These are phyloP conservation scores for Elongisporangium anandrum DNA, from an alignment of 352 stramenopile genomes.

Conservation along the genomic window DNA sequence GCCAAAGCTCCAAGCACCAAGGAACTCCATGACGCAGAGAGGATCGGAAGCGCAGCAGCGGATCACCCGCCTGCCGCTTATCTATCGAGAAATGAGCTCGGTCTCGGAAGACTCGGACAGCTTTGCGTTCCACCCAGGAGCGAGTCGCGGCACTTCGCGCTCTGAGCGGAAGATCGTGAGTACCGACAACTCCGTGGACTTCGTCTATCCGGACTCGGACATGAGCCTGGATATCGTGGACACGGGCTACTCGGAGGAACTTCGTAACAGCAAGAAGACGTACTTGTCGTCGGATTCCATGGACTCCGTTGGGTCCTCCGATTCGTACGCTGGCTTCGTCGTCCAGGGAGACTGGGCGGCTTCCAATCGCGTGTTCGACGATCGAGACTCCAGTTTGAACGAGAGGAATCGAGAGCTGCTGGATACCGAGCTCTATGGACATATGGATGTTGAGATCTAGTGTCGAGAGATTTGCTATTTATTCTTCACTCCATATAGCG, in stretches of 20 bases:
- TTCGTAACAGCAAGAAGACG: background rate
- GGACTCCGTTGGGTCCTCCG: slow-evolving; percentile 5
- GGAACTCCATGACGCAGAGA: background rate
- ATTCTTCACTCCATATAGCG: slow-evolving; percentile 6
- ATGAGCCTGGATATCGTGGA: slow-evolving; percentile 13
- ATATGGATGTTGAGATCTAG: slow-evolving; percentile 5
- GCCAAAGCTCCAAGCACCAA: background rate
- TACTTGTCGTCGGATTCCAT: background rate
- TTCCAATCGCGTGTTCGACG: background rate
- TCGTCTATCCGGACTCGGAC: slow-evolving; percentile 26
- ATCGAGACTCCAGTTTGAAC: background rate
- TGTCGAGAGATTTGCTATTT: slow-evolving; percentile 3
- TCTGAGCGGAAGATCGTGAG: slow-evolving; percentile 16
- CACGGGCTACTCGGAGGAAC: slow-evolving; percentile 1
- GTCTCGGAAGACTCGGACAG: slow-evolving; percentile 18
- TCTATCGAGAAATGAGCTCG: background rate
- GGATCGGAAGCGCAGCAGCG: background rate
- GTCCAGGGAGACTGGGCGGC: background rate
- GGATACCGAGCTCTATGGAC: slow-evolving; percentile 1
- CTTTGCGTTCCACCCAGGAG: slow-evolving; percentile 7
- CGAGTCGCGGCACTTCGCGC: background rate
- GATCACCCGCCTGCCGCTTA: background rate
- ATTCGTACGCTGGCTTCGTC: slow-evolving; percentile 12
- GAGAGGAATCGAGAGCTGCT: background rate
- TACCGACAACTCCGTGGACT: slow-evolving; percentile 31